These are phyloP conservation scores for Erodium texanum DNA, from an alignment of 441 rosid genomes.

Conservation along the genomic window DNA sequence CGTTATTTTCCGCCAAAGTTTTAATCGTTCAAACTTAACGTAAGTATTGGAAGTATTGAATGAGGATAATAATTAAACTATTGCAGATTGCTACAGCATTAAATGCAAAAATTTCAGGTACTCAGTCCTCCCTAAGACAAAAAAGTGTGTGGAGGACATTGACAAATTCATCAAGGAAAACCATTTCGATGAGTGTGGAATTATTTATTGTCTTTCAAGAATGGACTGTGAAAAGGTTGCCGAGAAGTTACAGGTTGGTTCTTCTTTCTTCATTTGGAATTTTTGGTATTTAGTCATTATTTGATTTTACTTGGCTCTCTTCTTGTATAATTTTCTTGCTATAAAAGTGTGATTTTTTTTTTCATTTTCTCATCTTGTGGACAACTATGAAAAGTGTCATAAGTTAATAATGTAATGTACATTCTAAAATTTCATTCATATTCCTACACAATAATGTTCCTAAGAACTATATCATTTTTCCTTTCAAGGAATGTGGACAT, in stretches of 20 bases:
- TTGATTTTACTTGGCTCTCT: background rate
- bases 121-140: conserved; percentile 72
- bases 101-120: conserved; percentile 49
- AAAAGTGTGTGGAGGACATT: conserved; percentile 82
- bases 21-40: conserved; percentile 86
- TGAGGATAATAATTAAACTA: conserved; percentile 15
- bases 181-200: conserved; percentile 93
- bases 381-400: background rate
- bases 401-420: background rate
- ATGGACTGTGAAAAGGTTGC: conserved; percentile 97
- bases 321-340: background rate
- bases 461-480: conserved; percentile 17
- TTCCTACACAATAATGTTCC: conserved; percentile 8
- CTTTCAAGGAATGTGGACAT: conserved; percentile 70
- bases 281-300: no score
- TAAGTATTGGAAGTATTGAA: conserved; percentile 29
- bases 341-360: background rate
- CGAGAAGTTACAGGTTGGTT: conserved; percentile 64
- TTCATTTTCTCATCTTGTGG: background rate
- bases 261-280: background rate
- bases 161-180: conserved; percentile 74
- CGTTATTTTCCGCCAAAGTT: conserved; percentile 90
- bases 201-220: conserved; percentile 91
- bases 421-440: conserved; percentile 10
- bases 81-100: conserved; percentile 21